phyloP scores from a whole-genome alignment of 225 moss, liverwort and hornwort genomes.

The Pleurozium schreberi region DNA sequence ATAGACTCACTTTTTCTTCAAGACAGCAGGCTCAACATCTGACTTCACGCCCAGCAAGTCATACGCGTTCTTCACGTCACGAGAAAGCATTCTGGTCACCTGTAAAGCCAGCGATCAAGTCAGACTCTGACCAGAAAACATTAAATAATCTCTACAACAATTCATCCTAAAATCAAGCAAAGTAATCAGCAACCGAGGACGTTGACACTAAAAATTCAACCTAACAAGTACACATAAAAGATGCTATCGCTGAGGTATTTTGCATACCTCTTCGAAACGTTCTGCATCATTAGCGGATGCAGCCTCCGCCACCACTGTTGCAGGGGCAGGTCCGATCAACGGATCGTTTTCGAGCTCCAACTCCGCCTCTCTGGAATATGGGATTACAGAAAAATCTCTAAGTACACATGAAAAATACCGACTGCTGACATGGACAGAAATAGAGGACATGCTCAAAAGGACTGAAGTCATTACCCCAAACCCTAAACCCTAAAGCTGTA shows the following conservation, averaged over 20 bases:
- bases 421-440: not conserved
- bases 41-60: constrained; percentile 78
- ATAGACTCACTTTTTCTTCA: constrained; percentile 73
- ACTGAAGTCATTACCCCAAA: not conserved
- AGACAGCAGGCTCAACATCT: constrained; percentile 33
- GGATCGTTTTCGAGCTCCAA: constrained; percentile 74
- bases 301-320: constrained; percentile 72
- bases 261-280: constrained; percentile 82
- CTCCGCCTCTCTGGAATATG: constrained; percentile 58
- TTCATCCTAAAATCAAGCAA: not conserved
- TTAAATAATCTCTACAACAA: not conserved
- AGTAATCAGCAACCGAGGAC: not conserved
- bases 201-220: not conserved
- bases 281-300: constrained; percentile 91
- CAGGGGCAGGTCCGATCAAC: constrained; percentile 78
- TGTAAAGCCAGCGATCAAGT: constrained; percentile 21
- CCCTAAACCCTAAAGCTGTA: not conserved
- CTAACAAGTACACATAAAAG: not conserved
- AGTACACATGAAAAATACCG: not conserved
- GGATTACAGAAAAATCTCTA: not conserved
- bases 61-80: constrained; percentile 75
- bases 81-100: constrained; percentile 73
- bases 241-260: not conserved
- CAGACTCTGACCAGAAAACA: not conserved
- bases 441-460: not conserved